Conservation (phyloP, 805 yeast species). For the Myxozyma mucilagina region DNA sequence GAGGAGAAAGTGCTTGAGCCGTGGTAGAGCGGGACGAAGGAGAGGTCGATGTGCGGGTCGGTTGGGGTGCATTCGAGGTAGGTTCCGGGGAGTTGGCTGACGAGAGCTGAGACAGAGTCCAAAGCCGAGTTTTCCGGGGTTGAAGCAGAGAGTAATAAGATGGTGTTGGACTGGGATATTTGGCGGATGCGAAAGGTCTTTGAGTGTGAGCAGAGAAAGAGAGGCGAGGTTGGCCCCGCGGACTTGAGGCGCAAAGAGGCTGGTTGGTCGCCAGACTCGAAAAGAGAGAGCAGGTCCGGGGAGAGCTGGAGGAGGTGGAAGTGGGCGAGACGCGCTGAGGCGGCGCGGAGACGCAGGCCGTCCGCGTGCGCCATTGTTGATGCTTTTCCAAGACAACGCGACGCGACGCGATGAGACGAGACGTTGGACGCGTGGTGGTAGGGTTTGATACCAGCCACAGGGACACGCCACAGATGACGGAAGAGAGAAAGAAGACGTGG, state of each 20-base stretch:
- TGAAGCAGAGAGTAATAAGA: constrained; percentile 51
- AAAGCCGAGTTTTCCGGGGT: too few relatives aligned
- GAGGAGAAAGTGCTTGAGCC: constrained; percentile 12
- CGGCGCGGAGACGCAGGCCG: not conserved
- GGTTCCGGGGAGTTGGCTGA: constrained; percentile 10
- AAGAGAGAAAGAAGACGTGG: not conserved
- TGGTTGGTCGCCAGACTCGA: constrained; percentile 3
- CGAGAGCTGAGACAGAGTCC: not conserved
- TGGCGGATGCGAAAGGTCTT: constrained; percentile 68
- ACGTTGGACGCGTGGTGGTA: not conserved
- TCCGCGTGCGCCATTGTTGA: constrained; percentile 3
- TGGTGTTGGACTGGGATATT: constrained; percentile 84
- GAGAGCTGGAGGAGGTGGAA: constrained; percentile 23
- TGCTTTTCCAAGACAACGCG: not conserved
- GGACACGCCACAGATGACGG: not conserved
- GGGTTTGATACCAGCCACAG: not conserved
- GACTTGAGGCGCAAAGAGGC: constrained; percentile 3
- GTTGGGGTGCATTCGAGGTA: constrained; percentile 24
- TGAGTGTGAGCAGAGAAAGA: constrained; percentile 61
- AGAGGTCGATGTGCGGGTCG: constrained; percentile 17
- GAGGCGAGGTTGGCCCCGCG: constrained; percentile 34
- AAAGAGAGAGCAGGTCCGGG: constrained; percentile 19
- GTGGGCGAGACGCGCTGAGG: not conserved
- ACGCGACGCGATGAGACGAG: not conserved
- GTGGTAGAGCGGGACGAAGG: constrained; percentile 25